Evolutionary conservation across 2,329 filamentous ascomycete genomes (phyloP).

Genomic region (Xylaria hypoxylon): DNA sequence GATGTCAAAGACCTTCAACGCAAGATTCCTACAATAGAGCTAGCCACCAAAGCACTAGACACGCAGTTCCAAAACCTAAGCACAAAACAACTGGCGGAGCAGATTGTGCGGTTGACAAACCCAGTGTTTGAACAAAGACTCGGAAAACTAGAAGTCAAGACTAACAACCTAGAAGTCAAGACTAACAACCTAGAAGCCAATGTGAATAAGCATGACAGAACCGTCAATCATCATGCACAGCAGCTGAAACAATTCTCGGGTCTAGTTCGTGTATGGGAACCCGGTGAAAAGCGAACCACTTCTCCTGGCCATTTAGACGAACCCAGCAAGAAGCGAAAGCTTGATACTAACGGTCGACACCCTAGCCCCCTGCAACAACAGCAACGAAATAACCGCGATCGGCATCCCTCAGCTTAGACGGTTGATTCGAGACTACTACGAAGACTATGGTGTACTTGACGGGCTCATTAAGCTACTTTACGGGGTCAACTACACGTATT

Average conservation of each 20-base stretch:
- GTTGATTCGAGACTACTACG: not conserved
- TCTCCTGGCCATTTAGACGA: constrained; percentile 32
- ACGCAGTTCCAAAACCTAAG: constrained; percentile 62
- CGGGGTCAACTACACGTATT: not conserved
- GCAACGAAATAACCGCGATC: not conserved
- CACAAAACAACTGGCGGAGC: constrained; percentile 56
- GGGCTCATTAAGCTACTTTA: not conserved
- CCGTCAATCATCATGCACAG: not conserved
- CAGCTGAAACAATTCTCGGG: constrained; percentile 2
- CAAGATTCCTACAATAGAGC: constrained; percentile 51
- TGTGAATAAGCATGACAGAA: constrained; percentile 5
- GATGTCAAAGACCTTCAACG: constrained; percentile 46
- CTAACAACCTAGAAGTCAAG: constrained; percentile 19
- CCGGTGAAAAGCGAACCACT: constrained; percentile 29
- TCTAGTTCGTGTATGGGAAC: not conserved
- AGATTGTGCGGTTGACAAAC: constrained; percentile 53
- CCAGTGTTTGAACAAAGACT: constrained; percentile 39
- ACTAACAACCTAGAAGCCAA: constrained; percentile 21
- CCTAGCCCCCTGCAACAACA: constrained; percentile 34
- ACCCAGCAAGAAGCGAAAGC: constrained; percentile 34
- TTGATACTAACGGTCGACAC: constrained; percentile 37
- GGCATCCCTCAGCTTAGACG: constrained; percentile 4
- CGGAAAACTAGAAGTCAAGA: constrained; percentile 18
- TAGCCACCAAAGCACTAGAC: constrained; percentile 57
- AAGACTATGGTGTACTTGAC: not conserved